Base-by-base conservation (phyloP, 345 rosid genomes). In the Erucastrum elatum region DNA sequence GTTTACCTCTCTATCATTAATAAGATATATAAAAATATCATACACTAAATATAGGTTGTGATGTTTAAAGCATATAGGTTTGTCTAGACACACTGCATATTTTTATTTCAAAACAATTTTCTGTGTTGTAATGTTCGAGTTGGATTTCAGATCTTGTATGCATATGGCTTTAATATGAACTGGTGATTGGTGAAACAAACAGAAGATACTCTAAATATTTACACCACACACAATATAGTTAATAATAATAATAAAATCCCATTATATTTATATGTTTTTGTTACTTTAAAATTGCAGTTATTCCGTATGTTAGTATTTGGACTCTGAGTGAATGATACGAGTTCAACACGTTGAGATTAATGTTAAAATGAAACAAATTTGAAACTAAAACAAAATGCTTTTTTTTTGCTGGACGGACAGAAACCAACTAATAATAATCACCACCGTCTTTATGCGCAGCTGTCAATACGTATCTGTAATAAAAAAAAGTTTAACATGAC, bases 401-500 rank as follows among this genome's bases (percentile, higher is more conserved):
- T 64, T 72, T 88, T 77, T 70, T 85, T 68, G 91, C 79, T 79
- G 87, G 85, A 88, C 84, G 86, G 85, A 82, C 85, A 82, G 82
- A 86, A 87, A 71, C 70, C 78, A 70, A 82, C 78, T 78, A 13
- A 5, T 15, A n/a, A 51, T 9, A 51, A 86, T 85, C 82, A 86
- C 82, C 80, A 80, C 71, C 87, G 89, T 86, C 88, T 74, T 75
- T 77, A 67, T 72, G 78, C 66, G 86, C 87, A 73, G 85, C 84
- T 86, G 91, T 85, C 80, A 31, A 78, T 70, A 73, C 73, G 72
- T 80, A 75, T 72, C 70, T 68, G 78, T 44, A 29, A 29, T 29
- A 29, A 21, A 21, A 21, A 21, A 21, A 29, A 29, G 3, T 29
- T 29, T 29, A 29, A 29, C 31, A 29, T 29, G 31, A 29, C 11